Evolutionary conservation across 2,329 filamentous ascomycete genomes (phyloP), one percentile per base, ranked within the genome.

Genomic region (Leptographium wingfieldii): DNA sequence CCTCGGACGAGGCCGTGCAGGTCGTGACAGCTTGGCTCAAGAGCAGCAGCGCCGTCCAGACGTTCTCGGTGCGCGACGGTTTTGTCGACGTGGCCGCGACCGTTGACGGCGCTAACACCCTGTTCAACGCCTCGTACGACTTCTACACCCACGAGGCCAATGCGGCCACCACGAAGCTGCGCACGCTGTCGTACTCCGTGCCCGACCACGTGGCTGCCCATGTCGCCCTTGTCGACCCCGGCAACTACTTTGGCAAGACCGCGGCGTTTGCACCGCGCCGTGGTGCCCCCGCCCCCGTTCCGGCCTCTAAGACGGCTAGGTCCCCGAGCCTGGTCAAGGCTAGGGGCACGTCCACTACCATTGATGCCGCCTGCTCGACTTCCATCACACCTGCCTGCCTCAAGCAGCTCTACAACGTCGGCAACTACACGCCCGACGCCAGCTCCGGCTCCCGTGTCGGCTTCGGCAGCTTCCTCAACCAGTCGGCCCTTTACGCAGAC

Each of bases 211-310:
- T 88, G 4, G 75, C 77, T 59, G 66, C 73, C 51, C 75, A 82
- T 66, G 76, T 88, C 58, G 78, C 80, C 58, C 75, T 86, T 68
- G 80, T 87, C 58, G 81, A 86, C 67, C 84, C 84, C 1, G 87
- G 84, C 1, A 87, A 81, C 12, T 76, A 80, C 52, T 87, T 87
- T 63, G 77, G 76, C 60, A 56, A 57, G 10, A 25, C 53, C 35
- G 57, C 43, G 55, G 25, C 60, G 16, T 61, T 60, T 55, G 61
- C 60, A 40, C 61, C 59, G 19, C 56, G 29, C 6, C 10, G 9
- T 9, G 33, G 10, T 10, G 6, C 2, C 10, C 9, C 65, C 11
- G 62, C 61, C 6, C 60, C 63, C 5, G 38, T 57, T 59, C 7
- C 31, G 60, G 63, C 22, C 3, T 22, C 22, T 5, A 22, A 51